Percentiles rank a stretch among this genome's conserved stretches.
These are phyloP conservation scores for Agapanthus africanus DNA, from an alignment of 106 monocot genomes.

Conservation along the genomic window DNA sequence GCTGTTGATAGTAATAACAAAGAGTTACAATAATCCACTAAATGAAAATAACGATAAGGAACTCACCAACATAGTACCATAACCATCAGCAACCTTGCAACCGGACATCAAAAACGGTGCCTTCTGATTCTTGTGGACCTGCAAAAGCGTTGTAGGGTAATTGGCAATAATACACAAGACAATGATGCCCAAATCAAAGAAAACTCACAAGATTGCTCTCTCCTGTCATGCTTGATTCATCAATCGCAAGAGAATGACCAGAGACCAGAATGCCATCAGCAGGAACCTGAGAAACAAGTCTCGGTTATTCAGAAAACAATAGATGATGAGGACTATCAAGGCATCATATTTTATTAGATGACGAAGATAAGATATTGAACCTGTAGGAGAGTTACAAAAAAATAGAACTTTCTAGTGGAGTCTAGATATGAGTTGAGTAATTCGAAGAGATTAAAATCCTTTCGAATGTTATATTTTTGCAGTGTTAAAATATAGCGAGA, in stretches of 20 bases:
- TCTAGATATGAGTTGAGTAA: too few relatives aligned
- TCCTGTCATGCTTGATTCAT: slow-evolving; percentile 97
- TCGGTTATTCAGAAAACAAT: too few relatives aligned
- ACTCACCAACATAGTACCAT: slow-evolving; percentile 94
- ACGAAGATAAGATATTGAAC: too few relatives aligned
- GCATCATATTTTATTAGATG: too few relatives aligned
- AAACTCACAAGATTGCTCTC: slow-evolving; percentile 82
- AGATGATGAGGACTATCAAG: too few relatives aligned
- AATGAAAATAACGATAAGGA: background rate
- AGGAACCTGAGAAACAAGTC: slow-evolving; percentile 51
- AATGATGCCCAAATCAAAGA: background rate
- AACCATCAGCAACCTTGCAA: slow-evolving; percentile 98
- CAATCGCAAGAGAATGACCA: slow-evolving; percentile 81
- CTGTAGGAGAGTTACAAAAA: too few relatives aligned
- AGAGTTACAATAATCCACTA: background rate
- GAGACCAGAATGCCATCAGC: slow-evolving; percentile 77
- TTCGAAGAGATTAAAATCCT: too few relatives aligned
- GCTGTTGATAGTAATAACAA: background rate
- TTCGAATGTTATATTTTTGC: too few relatives aligned
- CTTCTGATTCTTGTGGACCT: slow-evolving; percentile 80
- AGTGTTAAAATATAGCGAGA: too few relatives aligned
- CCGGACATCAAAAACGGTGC: slow-evolving; percentile 97
- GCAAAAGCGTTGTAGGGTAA: slow-evolving; percentile 10
- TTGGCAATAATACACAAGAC: background rate
- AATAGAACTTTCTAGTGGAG: too few relatives aligned